Evolutionary conservation across 129 eudicot species (phyloP).

Genomic region (Arctium lappa): DNA sequence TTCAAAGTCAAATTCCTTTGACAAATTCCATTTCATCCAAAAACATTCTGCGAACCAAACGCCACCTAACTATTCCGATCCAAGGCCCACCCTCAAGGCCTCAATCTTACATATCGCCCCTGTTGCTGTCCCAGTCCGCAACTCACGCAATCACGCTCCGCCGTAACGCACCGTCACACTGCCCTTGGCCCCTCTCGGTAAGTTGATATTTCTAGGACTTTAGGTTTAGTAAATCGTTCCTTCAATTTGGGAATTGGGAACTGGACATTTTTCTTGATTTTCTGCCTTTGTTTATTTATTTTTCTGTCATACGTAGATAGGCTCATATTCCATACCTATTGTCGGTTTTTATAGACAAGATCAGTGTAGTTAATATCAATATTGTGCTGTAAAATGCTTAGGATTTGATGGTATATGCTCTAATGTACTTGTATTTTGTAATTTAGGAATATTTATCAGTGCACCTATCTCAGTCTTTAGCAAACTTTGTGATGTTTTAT

Average conservation of each 20-base stretch:
- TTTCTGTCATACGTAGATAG: not conserved
- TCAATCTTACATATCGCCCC: too few species aligned
- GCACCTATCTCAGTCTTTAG: slow-evolving; percentile 91
- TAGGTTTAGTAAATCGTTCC: too few species aligned
- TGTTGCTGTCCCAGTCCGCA: too few species aligned
- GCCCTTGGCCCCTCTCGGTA: not conserved
- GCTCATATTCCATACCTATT: not conserved
- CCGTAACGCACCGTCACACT: not conserved
- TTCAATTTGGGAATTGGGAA: not conserved
- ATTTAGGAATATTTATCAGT: slow-evolving; percentile 56
- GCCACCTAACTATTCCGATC: too few species aligned
- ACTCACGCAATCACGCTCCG: too few species aligned
- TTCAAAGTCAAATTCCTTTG: too few species aligned
- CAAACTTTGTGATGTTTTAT: slow-evolving; percentile 69
- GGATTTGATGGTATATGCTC: not conserved
- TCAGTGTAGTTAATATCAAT: not conserved
- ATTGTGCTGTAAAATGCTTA: not conserved
- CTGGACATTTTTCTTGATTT: not conserved
- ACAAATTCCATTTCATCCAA: too few species aligned
- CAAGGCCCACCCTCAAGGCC: too few species aligned
- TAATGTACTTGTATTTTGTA: slow-evolving; percentile 13
- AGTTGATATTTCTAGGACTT: too few species aligned
- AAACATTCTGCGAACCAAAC: too few species aligned
- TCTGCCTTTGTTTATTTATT: not conserved
- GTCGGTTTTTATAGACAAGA: not conserved